Evolutionary conservation across 2,329 filamentous ascomycete genomes (phyloP).

Genomic region (Nothopassalora personata): DNA sequence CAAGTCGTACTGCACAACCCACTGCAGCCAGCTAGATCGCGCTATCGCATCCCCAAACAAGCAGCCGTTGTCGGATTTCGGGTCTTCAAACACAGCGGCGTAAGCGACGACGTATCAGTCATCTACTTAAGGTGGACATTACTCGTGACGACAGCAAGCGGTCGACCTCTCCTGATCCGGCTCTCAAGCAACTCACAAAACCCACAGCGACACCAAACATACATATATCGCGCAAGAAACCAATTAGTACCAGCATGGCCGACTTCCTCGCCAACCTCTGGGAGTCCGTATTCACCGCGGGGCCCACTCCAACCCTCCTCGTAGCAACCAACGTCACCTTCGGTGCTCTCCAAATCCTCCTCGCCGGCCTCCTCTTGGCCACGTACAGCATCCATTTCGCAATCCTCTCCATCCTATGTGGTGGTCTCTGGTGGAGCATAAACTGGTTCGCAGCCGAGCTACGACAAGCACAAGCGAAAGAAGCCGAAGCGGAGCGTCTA

Average conservation of each 20-base stretch:
- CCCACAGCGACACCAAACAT: neutral
- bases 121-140: neutral
- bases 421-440: slow-evolving; percentile 82
- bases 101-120: neutral
- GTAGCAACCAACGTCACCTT: slow-evolving; percentile 88
- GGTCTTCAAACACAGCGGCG: neutral
- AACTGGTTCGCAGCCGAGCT: slow-evolving; percentile 89
- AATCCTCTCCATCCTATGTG: slow-evolving; percentile 72
- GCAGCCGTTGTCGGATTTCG: neutral
- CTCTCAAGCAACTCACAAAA: neutral
- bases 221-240: neutral
- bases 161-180: neutral
- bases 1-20: neutral
- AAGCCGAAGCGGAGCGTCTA: slow-evolving; percentile 47
- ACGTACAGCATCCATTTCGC: slow-evolving; percentile 88
- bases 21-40: neutral
- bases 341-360: slow-evolving; percentile 72
- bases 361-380: slow-evolving; percentile 67
- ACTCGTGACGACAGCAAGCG: neutral
- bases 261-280: slow-evolving; percentile 69
- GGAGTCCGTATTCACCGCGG: slow-evolving; percentile 89
- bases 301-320: slow-evolving; percentile 80
- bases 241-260: slow-evolving; percentile 29
- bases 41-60: neutral
- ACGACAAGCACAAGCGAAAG: slow-evolving; percentile 41